Evolutionary conservation across 2,329 filamentous ascomycete species (phyloP).

Genomic region (Pseudocercospora pini-densiflorae): DNA sequence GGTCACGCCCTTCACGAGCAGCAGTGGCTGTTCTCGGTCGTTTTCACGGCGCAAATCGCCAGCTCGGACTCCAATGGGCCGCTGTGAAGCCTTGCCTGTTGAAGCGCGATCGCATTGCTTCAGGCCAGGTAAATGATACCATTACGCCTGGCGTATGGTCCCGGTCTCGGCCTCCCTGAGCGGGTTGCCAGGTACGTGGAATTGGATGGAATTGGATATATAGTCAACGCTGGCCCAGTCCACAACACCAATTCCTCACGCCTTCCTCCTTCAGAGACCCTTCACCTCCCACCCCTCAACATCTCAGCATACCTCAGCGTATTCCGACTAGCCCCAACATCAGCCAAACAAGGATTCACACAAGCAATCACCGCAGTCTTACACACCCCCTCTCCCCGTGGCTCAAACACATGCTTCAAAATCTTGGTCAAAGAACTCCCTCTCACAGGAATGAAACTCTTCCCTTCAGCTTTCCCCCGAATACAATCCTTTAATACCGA

Average conservation of each 20-base stretch:
- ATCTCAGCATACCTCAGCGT: constrained; percentile 18
- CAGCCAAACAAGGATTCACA: constrained; percentile 17
- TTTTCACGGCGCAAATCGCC: too few relatives aligned
- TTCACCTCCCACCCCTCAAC: background rate
- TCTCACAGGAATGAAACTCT: constrained; percentile 11
- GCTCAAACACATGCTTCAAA: constrained; percentile 22
- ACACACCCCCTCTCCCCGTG: constrained; percentile 1
- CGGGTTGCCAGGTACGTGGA: too few relatives aligned
- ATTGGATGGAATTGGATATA: too few relatives aligned
- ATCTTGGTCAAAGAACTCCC: constrained; percentile 17
- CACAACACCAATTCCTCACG: too few relatives aligned
- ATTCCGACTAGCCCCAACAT: constrained; percentile 14
- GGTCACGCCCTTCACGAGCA: background rate
- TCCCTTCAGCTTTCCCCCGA: constrained; percentile 17
- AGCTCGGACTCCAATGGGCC: too few relatives aligned
- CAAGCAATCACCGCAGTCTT: constrained; percentile 16
- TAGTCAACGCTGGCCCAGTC: too few relatives aligned
- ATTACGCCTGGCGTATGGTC: too few relatives aligned
- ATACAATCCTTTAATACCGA: constrained; percentile 21
- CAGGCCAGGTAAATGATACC: too few relatives aligned
- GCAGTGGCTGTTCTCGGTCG: too few relatives aligned
- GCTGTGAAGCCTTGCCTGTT: too few relatives aligned
- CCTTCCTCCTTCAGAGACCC: background rate
- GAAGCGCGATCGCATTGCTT: too few relatives aligned
- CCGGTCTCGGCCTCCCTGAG: too few relatives aligned